Base-by-base conservation (phyloP, 176 grass and related monocot species). In the Rhynchospora pubera region DNA sequence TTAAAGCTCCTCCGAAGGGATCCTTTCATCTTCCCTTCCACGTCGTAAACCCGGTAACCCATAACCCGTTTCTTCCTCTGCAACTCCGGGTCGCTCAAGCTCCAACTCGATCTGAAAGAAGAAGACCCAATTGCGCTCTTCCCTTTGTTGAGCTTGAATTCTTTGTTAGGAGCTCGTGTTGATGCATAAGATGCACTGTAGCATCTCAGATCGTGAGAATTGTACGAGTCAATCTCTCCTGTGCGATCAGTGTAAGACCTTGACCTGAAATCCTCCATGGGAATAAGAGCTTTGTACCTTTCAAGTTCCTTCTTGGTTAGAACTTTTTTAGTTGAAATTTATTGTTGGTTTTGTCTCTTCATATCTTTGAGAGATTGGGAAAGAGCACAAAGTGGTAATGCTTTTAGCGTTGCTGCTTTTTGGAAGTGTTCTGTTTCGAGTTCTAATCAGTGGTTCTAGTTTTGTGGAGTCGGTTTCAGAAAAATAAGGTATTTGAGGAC, bases 21-120 rank as follows among this genome's bases (percentile, higher is more conserved):
- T 0, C 81, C 88, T 57, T 90, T 90, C 88, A 90, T 81, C 88
- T 87, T 90, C 8, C 85, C 85, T 79, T 87, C 81, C 81, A 90
- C 21, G 32, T 79, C 75, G 47, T 90, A 90, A 4, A 78, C 88
- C 85, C 80, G 84, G 21, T 90, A 90, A 7, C 81, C 81, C 16
- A 76, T 80, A 26, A 90, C 76, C 65, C 88, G 69, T 85, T 68
- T 90, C 88, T 76, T 90, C 74, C 88, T 90, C 84, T 84, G 85
- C 81, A 90, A 71, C 62, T 90, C 85, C 3, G 88, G 81, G 46
- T 90, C 88, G 53, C 88, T 84, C 30, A 86, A n/a, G 34, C 85
- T 84, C 88, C 85, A 86, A 50, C 62, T 72, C n/a, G 78, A 34
- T 61, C 63, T 81, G 50, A 82, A 82, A 26, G 85, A 78, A 57